These are phyloP conservation scores for Syncephalastrum sp. DNA, from an alignment of 371 early-diverging fungal species.

Conservation along the genomic window DNA sequence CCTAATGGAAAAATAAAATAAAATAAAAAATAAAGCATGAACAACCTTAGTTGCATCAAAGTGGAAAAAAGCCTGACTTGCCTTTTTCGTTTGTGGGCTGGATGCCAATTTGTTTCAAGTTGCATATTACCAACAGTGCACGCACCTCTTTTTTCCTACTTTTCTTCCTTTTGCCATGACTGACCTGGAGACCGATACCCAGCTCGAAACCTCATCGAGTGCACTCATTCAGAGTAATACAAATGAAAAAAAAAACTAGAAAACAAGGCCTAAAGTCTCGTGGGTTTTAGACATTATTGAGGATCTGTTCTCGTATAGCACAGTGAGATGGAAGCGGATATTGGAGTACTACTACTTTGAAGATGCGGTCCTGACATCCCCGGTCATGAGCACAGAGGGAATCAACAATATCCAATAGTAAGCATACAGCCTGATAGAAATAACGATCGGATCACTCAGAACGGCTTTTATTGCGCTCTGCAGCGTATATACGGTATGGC, in stretches of 20 bases:
- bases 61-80: too few relatives aligned
- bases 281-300: slow-evolving; percentile 36
- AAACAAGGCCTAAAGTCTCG: not conserved
- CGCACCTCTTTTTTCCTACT: slow-evolving; percentile 3
- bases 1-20: too few relatives aligned
- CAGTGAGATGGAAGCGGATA: slow-evolving; percentile 33
- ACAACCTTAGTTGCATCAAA: too few relatives aligned
- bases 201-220: slow-evolving; percentile 31
- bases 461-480: not conserved
- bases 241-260: not conserved
- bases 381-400: slow-evolving; percentile 58
- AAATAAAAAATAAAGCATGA: too few relatives aligned
- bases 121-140: too few relatives aligned
- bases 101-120: too few relatives aligned
- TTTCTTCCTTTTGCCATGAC: slow-evolving; percentile 22
- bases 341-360: slow-evolving; percentile 44
- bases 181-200: slow-evolving; percentile 33
- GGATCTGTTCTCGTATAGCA: slow-evolving; percentile 45
- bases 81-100: too few relatives aligned
- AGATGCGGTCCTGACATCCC: slow-evolving; percentile 45
- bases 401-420: slow-evolving; percentile 57
- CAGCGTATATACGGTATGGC: slow-evolving; percentile 65
- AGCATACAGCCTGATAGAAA: not conserved
- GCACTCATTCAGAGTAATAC: slow-evolving; percentile 33
- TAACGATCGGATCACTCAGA: not conserved